Evolutionary conservation across 140 eudicot species (phyloP), one percentile per base, ranked within the genome.

Genomic region (Flaveria floridana): DNA sequence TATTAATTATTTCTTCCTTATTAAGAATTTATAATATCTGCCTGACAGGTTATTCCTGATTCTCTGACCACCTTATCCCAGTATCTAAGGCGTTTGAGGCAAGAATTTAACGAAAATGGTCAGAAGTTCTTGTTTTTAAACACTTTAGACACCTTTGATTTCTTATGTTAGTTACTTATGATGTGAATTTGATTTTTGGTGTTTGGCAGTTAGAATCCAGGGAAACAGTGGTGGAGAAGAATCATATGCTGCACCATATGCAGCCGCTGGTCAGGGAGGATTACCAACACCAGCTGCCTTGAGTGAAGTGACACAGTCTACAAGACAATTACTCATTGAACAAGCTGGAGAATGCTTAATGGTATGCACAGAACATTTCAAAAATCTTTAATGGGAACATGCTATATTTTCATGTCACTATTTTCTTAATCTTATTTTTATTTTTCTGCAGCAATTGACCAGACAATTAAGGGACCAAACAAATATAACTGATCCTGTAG

Each of bases 11-110:
- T 61, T 55, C 15, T 11, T 21, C n/a, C 14, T 14, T 48, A 78
- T 34, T 21, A 26, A 57, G 18, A 66, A 16, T 66, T 34, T 71
- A 15, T 13, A 72, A 13, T 39, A 16, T 28, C 68, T 19, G 7
- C 12, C 3, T 57, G 78, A 76, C 91, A 92, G 98, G 85, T 89
- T 63, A 87, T 92, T 79, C 98, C 93, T 41, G 98, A 92, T 86
- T 91, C 98, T 58, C 66, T 92, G 82, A 80, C 91, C 64, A 92
- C 98, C 65, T 81, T 92, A 82, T 79, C 87, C 62, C 95, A 89
- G 75, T 89, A 87, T 81, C 52, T 88, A 78, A 83, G 81, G 67
- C 87, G 80, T 25, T 78, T 92, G 88, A 88, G 92, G 73, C 89
- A 79, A 73, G 96, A 92, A 68, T 83, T 89, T 23, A 69, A 65